Conservation (phyloP, 768 basidiomycete genomes). For the Leucocoprinus sp. region DNA sequence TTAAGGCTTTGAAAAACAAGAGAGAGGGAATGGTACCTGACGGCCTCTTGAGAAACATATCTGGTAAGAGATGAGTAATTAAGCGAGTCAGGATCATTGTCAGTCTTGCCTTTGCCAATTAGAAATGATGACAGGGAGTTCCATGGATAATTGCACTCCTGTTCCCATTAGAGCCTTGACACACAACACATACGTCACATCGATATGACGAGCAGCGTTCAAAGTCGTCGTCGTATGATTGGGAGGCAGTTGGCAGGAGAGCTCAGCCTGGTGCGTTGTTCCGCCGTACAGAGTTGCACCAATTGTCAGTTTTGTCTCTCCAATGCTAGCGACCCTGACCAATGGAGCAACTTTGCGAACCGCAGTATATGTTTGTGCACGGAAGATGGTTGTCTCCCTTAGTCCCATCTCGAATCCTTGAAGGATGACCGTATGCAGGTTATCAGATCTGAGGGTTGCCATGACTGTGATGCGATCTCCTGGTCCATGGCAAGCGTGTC, state of each 20-base stretch:
- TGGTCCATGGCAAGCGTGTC: constrained; percentile 76
- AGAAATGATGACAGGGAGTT: constrained; percentile 73
- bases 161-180: constrained; percentile 75
- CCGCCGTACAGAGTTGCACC: constrained; percentile 72
- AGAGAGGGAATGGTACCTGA: constrained; percentile 32
- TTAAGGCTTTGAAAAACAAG: constrained; percentile 12
- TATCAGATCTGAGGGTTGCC: constrained; percentile 68
- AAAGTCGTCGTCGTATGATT: constrained; percentile 77
- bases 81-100: background rate
- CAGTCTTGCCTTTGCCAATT: constrained; percentile 73
- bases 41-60: constrained; percentile 63
- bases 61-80: constrained; percentile 27
- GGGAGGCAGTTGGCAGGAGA: constrained; percentile 59
- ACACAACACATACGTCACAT: constrained; percentile 71
- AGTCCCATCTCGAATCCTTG: constrained; percentile 80
- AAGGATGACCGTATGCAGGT: constrained; percentile 57
- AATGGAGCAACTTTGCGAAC: constrained; percentile 56
- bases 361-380: constrained; percentile 45
- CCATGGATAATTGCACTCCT: constrained; percentile 55
- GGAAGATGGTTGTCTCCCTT: constrained; percentile 69
- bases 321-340: constrained; percentile 43
- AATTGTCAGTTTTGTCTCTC: constrained; percentile 65
- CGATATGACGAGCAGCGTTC: constrained; percentile 76
- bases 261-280: constrained; percentile 62
- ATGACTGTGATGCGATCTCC: constrained; percentile 71